phyloP scores from a whole-genome alignment of 2,329 filamentous ascomycete species.

The Apiospora sp. region DNA sequence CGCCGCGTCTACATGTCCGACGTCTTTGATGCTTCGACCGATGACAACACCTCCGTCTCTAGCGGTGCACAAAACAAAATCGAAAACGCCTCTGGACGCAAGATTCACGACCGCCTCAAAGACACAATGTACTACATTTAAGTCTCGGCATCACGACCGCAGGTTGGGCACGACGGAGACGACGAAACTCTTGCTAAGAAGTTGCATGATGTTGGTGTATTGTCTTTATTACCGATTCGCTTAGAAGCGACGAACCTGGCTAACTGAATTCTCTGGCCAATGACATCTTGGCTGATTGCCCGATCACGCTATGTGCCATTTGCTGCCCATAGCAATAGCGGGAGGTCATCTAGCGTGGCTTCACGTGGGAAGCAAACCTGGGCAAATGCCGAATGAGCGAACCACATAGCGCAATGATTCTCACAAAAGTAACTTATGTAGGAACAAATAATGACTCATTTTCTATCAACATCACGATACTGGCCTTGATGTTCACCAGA shows the following conservation, averaged over 20 bases:
- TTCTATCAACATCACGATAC: no score
- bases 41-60: slow-evolving; percentile 39
- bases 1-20: slow-evolving; percentile 75
- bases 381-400: background rate
- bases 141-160: slow-evolving; percentile 26
- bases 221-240: background rate
- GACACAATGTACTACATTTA: slow-evolving; percentile 67
- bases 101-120: slow-evolving; percentile 51
- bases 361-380: background rate
- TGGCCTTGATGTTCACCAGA: no score
- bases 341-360: background rate
- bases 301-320: background rate
- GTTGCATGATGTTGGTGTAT: background rate
- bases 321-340: background rate
- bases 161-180: background rate
- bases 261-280: background rate
- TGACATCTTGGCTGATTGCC: background rate
- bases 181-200: no score
- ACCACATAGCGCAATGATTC: background rate
- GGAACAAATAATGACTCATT: no score
- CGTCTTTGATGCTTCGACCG: slow-evolving; percentile 59
- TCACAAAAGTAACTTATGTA: no score
- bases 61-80: background rate
- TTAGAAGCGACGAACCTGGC: background rate
- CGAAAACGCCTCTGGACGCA: slow-evolving; percentile 26